Percentiles rank a stretch among this genome's conserved stretches.
Evolutionary conservation across 176 grass and related monocot genomes (phyloP).

Genomic region (Triticum monococcum): DNA sequence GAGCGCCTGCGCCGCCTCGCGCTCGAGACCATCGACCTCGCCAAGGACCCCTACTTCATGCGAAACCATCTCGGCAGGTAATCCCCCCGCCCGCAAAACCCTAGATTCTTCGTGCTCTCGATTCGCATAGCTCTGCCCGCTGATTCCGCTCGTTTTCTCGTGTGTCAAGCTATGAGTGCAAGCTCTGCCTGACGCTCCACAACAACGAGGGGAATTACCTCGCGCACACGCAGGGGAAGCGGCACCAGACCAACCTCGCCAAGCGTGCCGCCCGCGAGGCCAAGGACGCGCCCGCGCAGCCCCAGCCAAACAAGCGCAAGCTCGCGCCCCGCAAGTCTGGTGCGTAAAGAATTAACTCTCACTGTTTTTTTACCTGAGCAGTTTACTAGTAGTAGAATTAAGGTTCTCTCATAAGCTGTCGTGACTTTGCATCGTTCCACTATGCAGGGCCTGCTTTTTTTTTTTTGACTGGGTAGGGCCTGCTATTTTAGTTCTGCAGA

Average conservation of each 20-base stretch:
- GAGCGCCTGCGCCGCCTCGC: constrained; percentile 90
- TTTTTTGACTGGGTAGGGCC: not conserved
- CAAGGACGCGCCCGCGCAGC: constrained; percentile 87
- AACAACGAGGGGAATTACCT: constrained; percentile 99
- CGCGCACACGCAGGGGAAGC: constrained; percentile 95
- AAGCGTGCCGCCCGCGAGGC: constrained; percentile 93
- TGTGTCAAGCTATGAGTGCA: constrained; percentile 78
- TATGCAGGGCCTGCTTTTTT: not conserved
- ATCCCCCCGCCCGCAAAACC: constrained; percentile 6
- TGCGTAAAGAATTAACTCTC: not conserved
- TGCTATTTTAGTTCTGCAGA: not conserved
- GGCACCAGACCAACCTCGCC: constrained; percentile 96
- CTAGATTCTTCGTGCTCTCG: constrained; percentile 1
- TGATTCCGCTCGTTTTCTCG: constrained; percentile 1
- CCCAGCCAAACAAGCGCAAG: constrained; percentile 97
- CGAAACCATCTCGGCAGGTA: constrained; percentile 98
- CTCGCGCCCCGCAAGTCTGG: constrained; percentile 77
- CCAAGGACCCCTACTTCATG: constrained; percentile 99
- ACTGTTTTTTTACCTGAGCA: not conserved
- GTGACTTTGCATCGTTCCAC: not conserved
- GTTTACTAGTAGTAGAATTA: not conserved
- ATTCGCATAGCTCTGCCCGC: not conserved
- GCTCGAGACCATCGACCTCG: constrained; percentile 97
- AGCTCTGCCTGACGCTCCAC: constrained; percentile 90
- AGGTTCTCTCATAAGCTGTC: not conserved